Base-by-base conservation (phyloP, 1,139 yeast genomes). In the Yarrowia galli region DNA sequence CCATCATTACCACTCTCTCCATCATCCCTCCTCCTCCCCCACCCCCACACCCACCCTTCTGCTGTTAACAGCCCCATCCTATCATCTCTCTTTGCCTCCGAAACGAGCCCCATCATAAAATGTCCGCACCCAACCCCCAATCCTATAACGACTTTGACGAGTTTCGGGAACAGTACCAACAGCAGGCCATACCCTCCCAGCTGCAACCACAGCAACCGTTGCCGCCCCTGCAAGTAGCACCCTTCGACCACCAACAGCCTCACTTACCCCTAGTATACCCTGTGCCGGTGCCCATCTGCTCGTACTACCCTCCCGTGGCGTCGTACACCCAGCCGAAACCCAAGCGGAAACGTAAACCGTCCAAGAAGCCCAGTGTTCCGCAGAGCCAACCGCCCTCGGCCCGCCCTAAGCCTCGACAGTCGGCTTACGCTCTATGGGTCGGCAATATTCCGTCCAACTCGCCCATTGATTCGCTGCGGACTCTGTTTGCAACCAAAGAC, bases 381-480 rank as follows among this genome's bases (percentile, higher is more conserved):
- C 48, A 40, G 46, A 54, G 61, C 22, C 36, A 3, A 1, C 36
- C 61, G 16, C 61, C 61, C 7, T n/a, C 61, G n/a, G 61, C 61
- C 1, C 46, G 61, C 0, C 61, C 61, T 22, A 54, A 54, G 36
- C 61, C 61, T 12, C 61, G 61, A 13, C 61, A 54, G 46, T 54
- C 61, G 9, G 61, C 61, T 8, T 54, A 73, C 67, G 80, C 82
- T 0, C 71, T 80, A n/a, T 80, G 82, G 82, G 82, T 80, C 4
- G 82, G 82, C 9, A 80, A 80, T 67, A 71, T 80, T 18, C 80
- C 82, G 12, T 72, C 74, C 8, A 73, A 71, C 58, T 75, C 81
- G 18, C 73, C 76, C 7, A 73, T 80, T 35, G 71, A 71, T 20
- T 80, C 79, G 68, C 73, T 80, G 51, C 73, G 79, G 64, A 70